Evolutionary conservation across 169 alveolate genomes (phyloP).

Genomic region (Plasmodium coatneyi): DNA sequence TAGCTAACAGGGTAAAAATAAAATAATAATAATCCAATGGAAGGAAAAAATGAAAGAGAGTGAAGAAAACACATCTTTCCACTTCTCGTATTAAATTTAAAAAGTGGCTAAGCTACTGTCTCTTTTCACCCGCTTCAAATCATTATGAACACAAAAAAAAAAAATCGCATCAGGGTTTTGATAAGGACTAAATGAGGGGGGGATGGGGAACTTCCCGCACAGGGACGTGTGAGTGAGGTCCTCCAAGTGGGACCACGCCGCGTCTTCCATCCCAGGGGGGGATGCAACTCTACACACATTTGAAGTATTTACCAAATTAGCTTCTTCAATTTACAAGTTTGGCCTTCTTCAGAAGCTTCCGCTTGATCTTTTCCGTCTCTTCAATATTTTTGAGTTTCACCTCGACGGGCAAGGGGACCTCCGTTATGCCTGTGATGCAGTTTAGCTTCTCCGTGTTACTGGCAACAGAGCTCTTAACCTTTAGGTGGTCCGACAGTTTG

Average conservation of each 20-base stretch:
- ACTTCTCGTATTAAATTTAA: not conserved
- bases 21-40: not conserved
- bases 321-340: slow-evolving; percentile 14
- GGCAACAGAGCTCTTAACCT: slow-evolving; percentile 22
- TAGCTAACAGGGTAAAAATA: not conserved
- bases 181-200: not conserved
- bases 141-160: not conserved
- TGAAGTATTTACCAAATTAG: not conserved
- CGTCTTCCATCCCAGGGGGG: not conserved
- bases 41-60: not conserved
- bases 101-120: not conserved
- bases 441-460: slow-evolving; percentile 31
- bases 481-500: slow-evolving; percentile 56
- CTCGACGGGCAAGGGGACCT: slow-evolving; percentile 47
- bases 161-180: not conserved
- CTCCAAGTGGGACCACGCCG: too few species aligned
- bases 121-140: not conserved
- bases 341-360: slow-evolving; percentile 38
- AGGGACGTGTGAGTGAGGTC: too few species aligned
- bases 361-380: slow-evolving; percentile 61
- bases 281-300: not conserved
- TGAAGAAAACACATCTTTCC: not conserved
- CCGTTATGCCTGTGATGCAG: slow-evolving; percentile 69
- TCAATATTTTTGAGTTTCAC: slow-evolving; percentile 65
- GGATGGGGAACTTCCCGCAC: not conserved